phyloP scores from a whole-genome alignment of 2,329 filamentous ascomycete genomes.

The Tolypocladium album region DNA sequence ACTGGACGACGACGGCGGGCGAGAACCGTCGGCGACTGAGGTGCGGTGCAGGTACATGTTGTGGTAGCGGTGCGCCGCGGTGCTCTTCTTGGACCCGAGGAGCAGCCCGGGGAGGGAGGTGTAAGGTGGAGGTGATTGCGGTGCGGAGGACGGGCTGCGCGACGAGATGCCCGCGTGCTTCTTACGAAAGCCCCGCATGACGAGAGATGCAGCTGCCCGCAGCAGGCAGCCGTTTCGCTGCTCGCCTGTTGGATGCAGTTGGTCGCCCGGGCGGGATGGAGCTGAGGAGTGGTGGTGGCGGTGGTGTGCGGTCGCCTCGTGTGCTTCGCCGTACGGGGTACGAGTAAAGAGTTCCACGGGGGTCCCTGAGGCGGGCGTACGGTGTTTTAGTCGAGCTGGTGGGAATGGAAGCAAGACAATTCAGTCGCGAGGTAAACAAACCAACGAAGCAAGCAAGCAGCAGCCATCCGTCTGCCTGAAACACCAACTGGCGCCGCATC shows the following conservation, averaged over 20 bases:
- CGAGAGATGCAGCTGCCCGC: background rate
- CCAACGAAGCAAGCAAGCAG: background rate
- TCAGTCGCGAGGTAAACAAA: background rate
- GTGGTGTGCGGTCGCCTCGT: background rate
- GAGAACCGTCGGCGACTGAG: too few species aligned
- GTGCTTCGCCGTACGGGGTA: background rate
- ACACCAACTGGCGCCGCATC: background rate
- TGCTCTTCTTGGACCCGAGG: background rate
- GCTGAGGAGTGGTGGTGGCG: background rate
- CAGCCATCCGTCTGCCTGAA: too few species aligned
- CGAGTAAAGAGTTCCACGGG: too few species aligned
- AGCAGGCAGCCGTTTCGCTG: background rate
- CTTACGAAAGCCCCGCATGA: background rate
- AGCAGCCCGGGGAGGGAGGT: background rate
- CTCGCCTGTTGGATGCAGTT: background rate
- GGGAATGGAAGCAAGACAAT: background rate
- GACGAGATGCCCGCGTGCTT: background rate
- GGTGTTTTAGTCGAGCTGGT: background rate
- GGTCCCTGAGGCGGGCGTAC: too few species aligned
- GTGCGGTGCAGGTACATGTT: background rate
- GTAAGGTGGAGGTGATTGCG: background rate
- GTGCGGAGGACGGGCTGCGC: background rate
- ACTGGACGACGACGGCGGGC: background rate
- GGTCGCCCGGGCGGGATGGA: background rate
- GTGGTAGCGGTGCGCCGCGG: background rate